Conservation (phyloP, 73 alveolate species). For the Tetrahymena borealis region DNA sequence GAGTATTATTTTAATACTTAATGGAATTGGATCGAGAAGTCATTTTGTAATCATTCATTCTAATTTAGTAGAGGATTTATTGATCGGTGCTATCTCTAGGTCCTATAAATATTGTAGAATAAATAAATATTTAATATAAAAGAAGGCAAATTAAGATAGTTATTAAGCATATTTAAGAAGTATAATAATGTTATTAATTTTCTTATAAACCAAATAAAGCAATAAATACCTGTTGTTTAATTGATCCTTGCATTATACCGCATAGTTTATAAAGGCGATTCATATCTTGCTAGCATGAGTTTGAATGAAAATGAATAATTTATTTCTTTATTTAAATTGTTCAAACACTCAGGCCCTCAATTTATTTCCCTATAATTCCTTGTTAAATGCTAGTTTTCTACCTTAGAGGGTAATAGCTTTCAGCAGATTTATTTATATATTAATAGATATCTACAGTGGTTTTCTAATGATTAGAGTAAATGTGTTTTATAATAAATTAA, state of each 20-base stretch:
- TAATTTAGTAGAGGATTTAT: not conserved
- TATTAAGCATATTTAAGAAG: too few relatives aligned
- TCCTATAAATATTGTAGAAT: not conserved
- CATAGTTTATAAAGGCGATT: not conserved
- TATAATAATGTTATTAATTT: too few relatives aligned
- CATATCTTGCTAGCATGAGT: not conserved
- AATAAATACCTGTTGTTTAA: not conserved
- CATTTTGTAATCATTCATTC: not conserved
- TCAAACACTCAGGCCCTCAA: too few relatives aligned
- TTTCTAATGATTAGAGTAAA: not conserved
- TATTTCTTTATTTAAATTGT: too few relatives aligned
- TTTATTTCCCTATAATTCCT: too few relatives aligned
- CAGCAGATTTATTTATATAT: too few relatives aligned
- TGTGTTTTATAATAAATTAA: not conserved
- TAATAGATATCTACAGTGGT: too few relatives aligned
- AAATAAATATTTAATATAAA: not conserved
- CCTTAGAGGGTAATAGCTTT: too few relatives aligned
- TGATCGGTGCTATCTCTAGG: not conserved
- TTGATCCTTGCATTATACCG: not conserved
- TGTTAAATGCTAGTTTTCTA: too few relatives aligned
- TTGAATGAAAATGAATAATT: too few relatives aligned
- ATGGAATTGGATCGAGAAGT: not conserved
- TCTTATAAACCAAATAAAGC: too few relatives aligned
- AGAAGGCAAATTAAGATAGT: not conserved
- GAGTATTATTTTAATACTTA: not conserved